phyloP scores from a whole-genome alignment of 2,329 filamentous ascomycete species.

The Thielaviopsis punctulata region DNA sequence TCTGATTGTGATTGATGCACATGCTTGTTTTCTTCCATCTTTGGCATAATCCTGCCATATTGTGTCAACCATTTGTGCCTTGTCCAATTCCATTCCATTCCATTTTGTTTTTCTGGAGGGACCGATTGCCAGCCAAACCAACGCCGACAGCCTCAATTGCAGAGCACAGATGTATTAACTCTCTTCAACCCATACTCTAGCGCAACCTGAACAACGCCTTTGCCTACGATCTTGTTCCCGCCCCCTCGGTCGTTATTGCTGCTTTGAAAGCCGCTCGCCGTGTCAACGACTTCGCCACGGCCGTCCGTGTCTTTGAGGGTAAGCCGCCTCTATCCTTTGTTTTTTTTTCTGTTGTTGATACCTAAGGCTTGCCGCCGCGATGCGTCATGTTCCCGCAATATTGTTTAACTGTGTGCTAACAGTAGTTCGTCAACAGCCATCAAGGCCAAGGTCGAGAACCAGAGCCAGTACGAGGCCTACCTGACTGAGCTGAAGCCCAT shows the following conservation, averaged over 20 bases:
- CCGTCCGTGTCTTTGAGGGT: slow-evolving; percentile 98
- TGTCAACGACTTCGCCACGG: slow-evolving; percentile 97
- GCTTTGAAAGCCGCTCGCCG: slow-evolving; percentile 85
- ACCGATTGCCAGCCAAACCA: background rate
- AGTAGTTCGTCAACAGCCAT: slow-evolving; percentile 53
- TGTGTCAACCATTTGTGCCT: no score
- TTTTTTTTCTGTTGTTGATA: background rate
- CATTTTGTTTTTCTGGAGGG: no score
- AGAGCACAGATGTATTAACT: background rate
- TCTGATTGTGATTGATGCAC: slow-evolving; percentile 13
- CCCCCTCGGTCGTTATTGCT: slow-evolving; percentile 74
- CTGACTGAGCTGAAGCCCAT: slow-evolving; percentile 82
- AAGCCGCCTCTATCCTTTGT: slow-evolving; percentile 20
- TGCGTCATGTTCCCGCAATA: background rate
- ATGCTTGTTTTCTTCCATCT: background rate
- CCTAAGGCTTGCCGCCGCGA: background rate
- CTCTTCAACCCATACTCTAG: slow-evolving; percentile 19
- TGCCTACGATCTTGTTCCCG: slow-evolving; percentile 98
- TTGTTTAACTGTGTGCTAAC: background rate
- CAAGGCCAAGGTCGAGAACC: slow-evolving; percentile 99
- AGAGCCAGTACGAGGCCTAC: slow-evolving; percentile 92
- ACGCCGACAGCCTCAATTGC: background rate
- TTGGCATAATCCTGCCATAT: no score
- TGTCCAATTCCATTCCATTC: no score
- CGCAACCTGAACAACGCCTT: slow-evolving; percentile 99